phyloP scores from a whole-genome alignment of 164 flowering plant species.

The Cinnamomum chago region DNA sequence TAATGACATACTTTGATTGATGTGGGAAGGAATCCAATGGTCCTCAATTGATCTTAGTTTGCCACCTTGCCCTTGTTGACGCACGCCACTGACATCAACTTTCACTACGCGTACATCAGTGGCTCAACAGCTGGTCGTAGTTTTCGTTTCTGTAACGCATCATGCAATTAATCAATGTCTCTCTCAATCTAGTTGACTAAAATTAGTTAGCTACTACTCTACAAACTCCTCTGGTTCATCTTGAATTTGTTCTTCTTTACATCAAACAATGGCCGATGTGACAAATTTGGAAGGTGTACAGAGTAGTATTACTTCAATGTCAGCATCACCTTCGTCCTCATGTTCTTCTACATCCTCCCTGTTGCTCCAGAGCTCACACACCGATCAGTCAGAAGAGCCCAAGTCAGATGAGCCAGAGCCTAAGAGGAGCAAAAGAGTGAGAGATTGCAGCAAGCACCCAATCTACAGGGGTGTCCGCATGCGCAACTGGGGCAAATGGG shows the following conservation, averaged over 20 bases:
- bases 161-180: neutral
- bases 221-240: neutral
- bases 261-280: constrained; percentile 10
- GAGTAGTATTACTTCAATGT: constrained; percentile 29
- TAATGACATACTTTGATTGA: no score
- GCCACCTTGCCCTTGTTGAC: no score
- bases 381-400: constrained; percentile 1
- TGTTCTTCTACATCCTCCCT: constrained; percentile 6
- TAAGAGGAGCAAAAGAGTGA: constrained; percentile 18
- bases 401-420: neutral
- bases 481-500: constrained; percentile 94
- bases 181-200: neutral
- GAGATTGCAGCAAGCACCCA: constrained; percentile 49
- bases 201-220: no score
- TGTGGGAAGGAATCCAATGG: no score
- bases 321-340: constrained; percentile 18
- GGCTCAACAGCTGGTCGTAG: no score
- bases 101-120: no score
- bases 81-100: no score
- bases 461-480: constrained; percentile 71
- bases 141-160: no score
- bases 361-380: neutral
- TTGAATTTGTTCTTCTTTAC: no score
- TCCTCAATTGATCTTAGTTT: no score
- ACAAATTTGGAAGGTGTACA: constrained; percentile 30